Evolutionary conservation across 306 rosid genomes (phyloP).

Genomic region (Vicia sativa): DNA sequence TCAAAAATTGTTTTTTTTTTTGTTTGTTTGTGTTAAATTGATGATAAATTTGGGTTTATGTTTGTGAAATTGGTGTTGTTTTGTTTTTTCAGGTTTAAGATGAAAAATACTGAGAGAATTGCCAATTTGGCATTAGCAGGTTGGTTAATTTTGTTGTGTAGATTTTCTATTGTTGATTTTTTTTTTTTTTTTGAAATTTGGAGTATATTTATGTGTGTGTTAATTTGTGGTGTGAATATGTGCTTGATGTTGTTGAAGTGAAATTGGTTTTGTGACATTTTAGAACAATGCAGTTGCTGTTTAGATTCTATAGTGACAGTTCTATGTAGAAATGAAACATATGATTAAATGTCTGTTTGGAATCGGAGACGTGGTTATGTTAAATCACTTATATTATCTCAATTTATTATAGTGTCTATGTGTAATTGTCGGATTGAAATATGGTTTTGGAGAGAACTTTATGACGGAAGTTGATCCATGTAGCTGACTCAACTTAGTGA

Average conservation of each 20-base stretch:
- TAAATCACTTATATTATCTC: not conserved
- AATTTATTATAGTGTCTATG: not conserved
- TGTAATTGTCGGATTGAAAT: not conserved
- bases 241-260: conserved; percentile 28
- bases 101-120: conserved; percentile 74
- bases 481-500: too few relatives aligned
- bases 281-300: conserved; percentile 20
- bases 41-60: conserved; percentile 22
- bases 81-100: conserved; percentile 53
- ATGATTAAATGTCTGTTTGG: not conserved
- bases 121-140: conserved; percentile 88
- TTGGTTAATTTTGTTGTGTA: conserved; percentile 23
- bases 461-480: too few relatives aligned
- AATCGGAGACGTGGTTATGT: not conserved
- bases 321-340: not conserved
- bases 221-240: conserved; percentile 14
- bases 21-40: not conserved
- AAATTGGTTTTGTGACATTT: conserved; percentile 5
- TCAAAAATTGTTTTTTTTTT: not conserved
- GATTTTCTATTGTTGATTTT: not conserved
- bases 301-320: not conserved
- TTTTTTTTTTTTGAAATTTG: not conserved
- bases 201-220: not conserved
- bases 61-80: conserved; percentile 33
- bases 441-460: too few relatives aligned